These are phyloP conservation scores for Phaffomyces thermotolerans DNA, from an alignment of 805 yeast genomes.

Conservation along the genomic window DNA sequence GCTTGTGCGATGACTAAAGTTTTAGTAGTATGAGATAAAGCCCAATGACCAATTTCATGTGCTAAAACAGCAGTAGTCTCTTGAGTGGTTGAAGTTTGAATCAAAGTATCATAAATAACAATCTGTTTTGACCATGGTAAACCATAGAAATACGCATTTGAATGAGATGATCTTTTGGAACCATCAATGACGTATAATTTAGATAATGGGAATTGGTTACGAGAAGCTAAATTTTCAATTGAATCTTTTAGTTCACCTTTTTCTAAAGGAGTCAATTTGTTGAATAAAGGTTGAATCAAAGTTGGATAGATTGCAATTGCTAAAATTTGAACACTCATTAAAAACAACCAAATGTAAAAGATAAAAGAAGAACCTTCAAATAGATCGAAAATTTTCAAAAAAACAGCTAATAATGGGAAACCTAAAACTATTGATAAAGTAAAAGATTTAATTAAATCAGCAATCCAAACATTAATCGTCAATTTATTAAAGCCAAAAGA, in stretches of 20 bases:
- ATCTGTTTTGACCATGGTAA: conserved; percentile 96
- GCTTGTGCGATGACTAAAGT: conserved; percentile 58
- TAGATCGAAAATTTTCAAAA: conserved; percentile 72
- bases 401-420: conserved; percentile 63
- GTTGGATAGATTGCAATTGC: conserved; percentile 75
- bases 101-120: conserved; percentile 87
- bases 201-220: conserved; percentile 78
- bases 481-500: conserved; percentile 88
- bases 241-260: conserved; percentile 81
- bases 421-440: conserved; percentile 52
- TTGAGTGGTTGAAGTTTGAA: conserved; percentile 63
- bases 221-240: conserved; percentile 71
- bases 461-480: conserved; percentile 62
- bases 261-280: conserved; percentile 82
- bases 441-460: conserved; percentile 61
- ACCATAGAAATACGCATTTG: conserved; percentile 95
- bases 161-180: conserved; percentile 93
- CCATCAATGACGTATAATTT: conserved; percentile 90
- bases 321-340: conserved; percentile 64
- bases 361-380: conserved; percentile 71
- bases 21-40: conserved; percentile 77
- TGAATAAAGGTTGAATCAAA: conserved; percentile 86
- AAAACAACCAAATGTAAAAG: conserved; percentile 67
- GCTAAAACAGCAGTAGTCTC: conserved; percentile 93
- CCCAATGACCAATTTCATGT: conserved; percentile 99